Conservation (phyloP, 2,329 filamentous ascomycete species). For the Beauveria brongniartii region DNA sequence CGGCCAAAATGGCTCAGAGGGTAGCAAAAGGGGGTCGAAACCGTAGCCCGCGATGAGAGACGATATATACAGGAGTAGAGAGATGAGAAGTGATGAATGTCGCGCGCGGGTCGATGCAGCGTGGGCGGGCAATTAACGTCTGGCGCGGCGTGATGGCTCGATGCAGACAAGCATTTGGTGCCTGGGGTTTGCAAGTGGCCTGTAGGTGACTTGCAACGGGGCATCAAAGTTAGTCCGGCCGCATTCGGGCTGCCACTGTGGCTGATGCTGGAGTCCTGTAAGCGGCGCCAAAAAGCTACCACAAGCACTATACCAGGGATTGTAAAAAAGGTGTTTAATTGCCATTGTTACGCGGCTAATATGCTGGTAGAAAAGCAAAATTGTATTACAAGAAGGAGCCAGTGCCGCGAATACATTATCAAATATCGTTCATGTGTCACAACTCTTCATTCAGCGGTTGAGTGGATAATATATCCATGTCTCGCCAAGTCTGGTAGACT, state of each 20-base stretch:
- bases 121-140: background rate
- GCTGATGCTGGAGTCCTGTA: too few species aligned
- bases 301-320: background rate
- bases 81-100: slow-evolving; percentile 4
- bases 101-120: background rate
- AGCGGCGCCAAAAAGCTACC: too few species aligned
- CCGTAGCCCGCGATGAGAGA: background rate
- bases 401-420: background rate
- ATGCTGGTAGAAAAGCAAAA: background rate
- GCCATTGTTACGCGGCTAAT: background rate
- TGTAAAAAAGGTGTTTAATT: too few species aligned
- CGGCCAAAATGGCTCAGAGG: background rate
- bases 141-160: background rate
- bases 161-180: background rate
- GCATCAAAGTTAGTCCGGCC: slow-evolving; percentile 12
- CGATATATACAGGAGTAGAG: background rate
- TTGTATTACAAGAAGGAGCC: background rate
- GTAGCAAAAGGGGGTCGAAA: background rate
- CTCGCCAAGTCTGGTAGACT: slow-evolving; percentile 18
- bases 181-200: background rate
- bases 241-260: background rate
- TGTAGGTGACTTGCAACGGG: background rate
- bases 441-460: background rate
- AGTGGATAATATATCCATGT: slow-evolving; percentile 6
- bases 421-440: background rate